Evolutionary conservation across 2,329 filamentous ascomycete genomes (phyloP).

Genomic region (Dendrostoma leiphaemia): DNA sequence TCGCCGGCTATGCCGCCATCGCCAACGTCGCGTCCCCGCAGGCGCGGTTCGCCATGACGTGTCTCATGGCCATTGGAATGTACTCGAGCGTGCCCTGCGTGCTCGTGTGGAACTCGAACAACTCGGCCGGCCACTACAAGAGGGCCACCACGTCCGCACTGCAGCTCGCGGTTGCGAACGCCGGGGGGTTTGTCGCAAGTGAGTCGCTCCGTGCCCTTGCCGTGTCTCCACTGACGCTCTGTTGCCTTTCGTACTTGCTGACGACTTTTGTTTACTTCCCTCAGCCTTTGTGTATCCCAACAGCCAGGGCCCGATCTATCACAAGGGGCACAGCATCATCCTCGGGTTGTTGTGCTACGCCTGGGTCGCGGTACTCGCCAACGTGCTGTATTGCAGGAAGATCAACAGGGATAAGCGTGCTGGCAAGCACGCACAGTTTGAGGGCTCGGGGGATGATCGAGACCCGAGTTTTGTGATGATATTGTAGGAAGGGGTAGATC

Average conservation of each 20-base stretch:
- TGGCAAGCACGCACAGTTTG: slow-evolving; percentile 58
- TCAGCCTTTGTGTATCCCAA: slow-evolving; percentile 60
- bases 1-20: slow-evolving; percentile 64
- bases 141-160: slow-evolving; percentile 64
- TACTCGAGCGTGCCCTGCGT: slow-evolving; percentile 63
- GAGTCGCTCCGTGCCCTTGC: slow-evolving; percentile 24
- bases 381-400: slow-evolving; percentile 62
- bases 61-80: slow-evolving; percentile 64
- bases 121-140: slow-evolving; percentile 68
- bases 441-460: slow-evolving; percentile 59
- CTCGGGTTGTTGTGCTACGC: slow-evolving; percentile 58
- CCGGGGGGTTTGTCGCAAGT: slow-evolving; percentile 64
- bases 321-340: slow-evolving; percentile 60
- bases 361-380: slow-evolving; percentile 60
- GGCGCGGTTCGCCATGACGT: slow-evolving; percentile 64
- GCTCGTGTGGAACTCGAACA: slow-evolving; percentile 66
- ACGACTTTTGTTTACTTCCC: background rate
- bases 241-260: background rate
- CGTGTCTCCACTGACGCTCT: background rate
- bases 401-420: slow-evolving; percentile 60
- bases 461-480: slow-evolving; percentile 63
- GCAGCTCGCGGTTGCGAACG: slow-evolving; percentile 66
- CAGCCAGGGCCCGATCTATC: slow-evolving; percentile 54
- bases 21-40: slow-evolving; percentile 50
- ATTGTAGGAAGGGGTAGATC: slow-evolving; percentile 36